Base-by-base conservation (phyloP, 1,284 basidiomycete genomes). In the Pseudozyma flocculosa region DNA sequence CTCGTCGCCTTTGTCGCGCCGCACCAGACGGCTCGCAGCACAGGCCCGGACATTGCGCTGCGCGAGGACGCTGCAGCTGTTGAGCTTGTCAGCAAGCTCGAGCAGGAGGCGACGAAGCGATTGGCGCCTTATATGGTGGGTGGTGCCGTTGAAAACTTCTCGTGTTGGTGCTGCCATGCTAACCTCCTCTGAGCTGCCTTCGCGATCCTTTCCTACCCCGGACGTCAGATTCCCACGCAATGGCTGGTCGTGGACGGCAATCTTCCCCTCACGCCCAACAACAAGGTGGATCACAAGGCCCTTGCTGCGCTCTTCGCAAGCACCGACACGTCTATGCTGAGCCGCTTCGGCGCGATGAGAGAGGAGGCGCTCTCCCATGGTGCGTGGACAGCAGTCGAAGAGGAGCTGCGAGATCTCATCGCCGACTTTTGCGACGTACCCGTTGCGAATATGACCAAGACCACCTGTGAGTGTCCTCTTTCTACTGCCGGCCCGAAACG, bases 181-280 rank as follows among this genome's bases (percentile, higher is more conserved):
- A 34, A 10, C 32, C 32, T 17, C 32, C n/a, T n/a, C n/a, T n/a
- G n/a, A n/a, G n/a, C n/a, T n/a, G n/a, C n/a, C n/a, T n/a, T n/a
- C n/a, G n/a, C n/a, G n/a, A n/a, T n/a, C n/a, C n/a, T n/a, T n/a
- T n/a, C n/a, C n/a, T n/a, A n/a, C n/a, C n/a, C n/a, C n/a, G n/a
- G n/a, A n/a, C n/a, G n/a, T n/a, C 30, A 42, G 39, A 52, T 69
- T 5, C 74, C 73, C 1, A 57, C 67, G 1, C 72, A 73, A 37
- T 61, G 60, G 51, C 55, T 76, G 26, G 57, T 63, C 19, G 49
- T 63, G 15, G 30, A 19, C 15, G 49, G 51, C 7, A 53, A 49
- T 22, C 58, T 76, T 14, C 74, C 74, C 1, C 51, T 76, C 32
- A 76, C 71, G 18, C 68, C 70, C 29, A 76, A 76, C 62, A 75